A percentile compares a stretch with the other conserved stretches of the same genome.
These are phyloP conservation scores for Fonsecaea nubica DNA, from an alignment of 2,329 filamentous ascomycete species.

Conservation along the genomic window DNA sequence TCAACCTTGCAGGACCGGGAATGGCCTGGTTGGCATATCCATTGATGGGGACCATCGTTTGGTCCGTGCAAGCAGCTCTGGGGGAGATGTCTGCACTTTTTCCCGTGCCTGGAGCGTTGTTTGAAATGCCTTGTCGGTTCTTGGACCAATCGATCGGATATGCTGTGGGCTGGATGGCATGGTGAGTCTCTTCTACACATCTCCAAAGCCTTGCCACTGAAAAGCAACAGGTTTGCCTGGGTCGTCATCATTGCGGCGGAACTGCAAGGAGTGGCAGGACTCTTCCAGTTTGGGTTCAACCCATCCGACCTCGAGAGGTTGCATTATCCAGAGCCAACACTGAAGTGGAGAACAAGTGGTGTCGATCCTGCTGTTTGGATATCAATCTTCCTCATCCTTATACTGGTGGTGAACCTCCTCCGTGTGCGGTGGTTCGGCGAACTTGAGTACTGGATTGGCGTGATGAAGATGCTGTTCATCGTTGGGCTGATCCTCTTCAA, in stretches of 20 bases:
- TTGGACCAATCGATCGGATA: conserved; percentile 17
- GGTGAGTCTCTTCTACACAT: background rate
- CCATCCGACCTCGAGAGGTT: conserved; percentile 4
- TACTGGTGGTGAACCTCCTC: conserved; percentile 47
- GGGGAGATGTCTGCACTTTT: conserved; percentile 46
- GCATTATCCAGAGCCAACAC: conserved; percentile 4
- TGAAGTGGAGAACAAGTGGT: conserved; percentile 23
- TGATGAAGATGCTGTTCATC: conserved; percentile 49
- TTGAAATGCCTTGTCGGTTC: conserved; percentile 13
- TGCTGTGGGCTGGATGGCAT: conserved; percentile 15
- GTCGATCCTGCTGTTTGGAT: conserved; percentile 51
- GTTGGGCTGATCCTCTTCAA: conserved; percentile 52
- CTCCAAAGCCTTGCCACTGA: background rate
- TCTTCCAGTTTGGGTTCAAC: conserved; percentile 49
- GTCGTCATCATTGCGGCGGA: conserved; percentile 17
- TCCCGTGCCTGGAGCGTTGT: conserved; percentile 14
- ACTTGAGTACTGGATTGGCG: conserved; percentile 48
- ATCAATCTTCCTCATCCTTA: conserved; percentile 44
- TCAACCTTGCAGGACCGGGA: conserved; percentile 32
- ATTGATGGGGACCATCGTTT: conserved; percentile 54
- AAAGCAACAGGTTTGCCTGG: conserved; percentile 15
- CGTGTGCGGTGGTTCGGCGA: conserved; percentile 47
- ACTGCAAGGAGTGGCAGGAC: conserved; percentile 15
- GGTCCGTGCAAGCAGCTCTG: conserved; percentile 52
- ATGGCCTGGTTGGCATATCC: conserved; percentile 43